Conservation (phyloP, 2,329 filamentous ascomycete species). For the Hypoxylon sp. region DNA sequence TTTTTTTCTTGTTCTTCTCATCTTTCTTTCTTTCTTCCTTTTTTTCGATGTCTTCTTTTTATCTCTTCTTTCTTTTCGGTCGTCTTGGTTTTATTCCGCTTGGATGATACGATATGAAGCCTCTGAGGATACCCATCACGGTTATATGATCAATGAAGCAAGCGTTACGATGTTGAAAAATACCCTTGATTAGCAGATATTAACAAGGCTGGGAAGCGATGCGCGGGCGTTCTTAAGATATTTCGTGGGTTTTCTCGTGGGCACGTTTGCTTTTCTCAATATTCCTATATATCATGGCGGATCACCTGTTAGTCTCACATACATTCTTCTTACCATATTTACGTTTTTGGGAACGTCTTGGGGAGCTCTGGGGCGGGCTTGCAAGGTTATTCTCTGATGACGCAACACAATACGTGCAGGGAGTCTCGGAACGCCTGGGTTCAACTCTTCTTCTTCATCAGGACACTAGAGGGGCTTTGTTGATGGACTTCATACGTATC, state of each 20-base stretch:
- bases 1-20: background rate
- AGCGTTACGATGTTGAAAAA: background rate
- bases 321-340: background rate
- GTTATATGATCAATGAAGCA: background rate
- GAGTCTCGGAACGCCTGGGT: background rate
- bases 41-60: background rate
- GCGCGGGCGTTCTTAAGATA: constrained; percentile 3
- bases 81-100: background rate
- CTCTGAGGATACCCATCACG: background rate
- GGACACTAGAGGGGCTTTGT: background rate
- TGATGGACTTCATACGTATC: background rate
- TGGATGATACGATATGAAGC: background rate
- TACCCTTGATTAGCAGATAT: background rate
- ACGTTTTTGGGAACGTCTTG: background rate
- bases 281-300: background rate
- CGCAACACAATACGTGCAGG: background rate
- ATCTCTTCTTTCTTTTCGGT: background rate
- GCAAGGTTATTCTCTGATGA: background rate
- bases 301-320: background rate
- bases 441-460: background rate
- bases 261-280: constrained; percentile 1
- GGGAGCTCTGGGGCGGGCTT: background rate
- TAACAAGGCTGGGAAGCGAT: background rate
- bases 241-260: background rate
- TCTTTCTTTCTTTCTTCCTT: background rate